A percentile compares a stretch with the other conserved stretches of the same genome.
Conservation (phyloP, 2,329 filamentous ascomycete genomes). For the Trichoderma endophyticum region DNA sequence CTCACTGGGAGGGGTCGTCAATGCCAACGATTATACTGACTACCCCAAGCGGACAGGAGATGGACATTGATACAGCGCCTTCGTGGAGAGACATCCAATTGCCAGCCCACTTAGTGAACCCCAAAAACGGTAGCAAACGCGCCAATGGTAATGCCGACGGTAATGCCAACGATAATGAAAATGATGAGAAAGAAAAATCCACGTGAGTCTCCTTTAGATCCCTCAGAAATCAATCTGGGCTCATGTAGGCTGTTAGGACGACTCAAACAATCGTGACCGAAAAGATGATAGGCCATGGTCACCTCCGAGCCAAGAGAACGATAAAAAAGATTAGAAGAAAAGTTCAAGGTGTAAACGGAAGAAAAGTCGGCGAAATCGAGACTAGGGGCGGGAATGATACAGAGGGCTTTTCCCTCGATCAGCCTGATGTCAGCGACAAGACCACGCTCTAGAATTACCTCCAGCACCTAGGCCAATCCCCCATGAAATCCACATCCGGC, state of each 20-base stretch:
- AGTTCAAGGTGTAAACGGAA: not conserved
- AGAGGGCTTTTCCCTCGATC: not conserved
- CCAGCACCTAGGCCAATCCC: no score
- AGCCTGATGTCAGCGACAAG: not conserved
- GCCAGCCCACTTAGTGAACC: not conserved
- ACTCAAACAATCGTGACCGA: not conserved
- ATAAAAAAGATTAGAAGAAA: not conserved
- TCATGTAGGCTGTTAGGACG: not conserved
- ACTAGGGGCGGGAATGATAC: not conserved
- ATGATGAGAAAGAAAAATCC: not conserved
- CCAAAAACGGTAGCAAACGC: not conserved
- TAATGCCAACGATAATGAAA: no score
- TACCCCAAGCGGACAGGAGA: not conserved
- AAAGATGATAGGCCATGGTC: not conserved
- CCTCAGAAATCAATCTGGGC: not conserved
- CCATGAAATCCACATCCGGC: no score
- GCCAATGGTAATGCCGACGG: not conserved
- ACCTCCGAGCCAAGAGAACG: not conserved
- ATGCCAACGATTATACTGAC: not conserved
- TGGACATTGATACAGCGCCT: not conserved
- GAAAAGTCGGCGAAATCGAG: not conserved
- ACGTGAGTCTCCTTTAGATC: not conserved
- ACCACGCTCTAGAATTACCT: not conserved
- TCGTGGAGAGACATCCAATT: not conserved
- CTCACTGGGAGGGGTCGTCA: not conserved